Evolutionary conservation across 139 green algal species (phyloP), one percentile per base, ranked within the genome.

Genomic region (Haematococcus lacustris): DNA sequence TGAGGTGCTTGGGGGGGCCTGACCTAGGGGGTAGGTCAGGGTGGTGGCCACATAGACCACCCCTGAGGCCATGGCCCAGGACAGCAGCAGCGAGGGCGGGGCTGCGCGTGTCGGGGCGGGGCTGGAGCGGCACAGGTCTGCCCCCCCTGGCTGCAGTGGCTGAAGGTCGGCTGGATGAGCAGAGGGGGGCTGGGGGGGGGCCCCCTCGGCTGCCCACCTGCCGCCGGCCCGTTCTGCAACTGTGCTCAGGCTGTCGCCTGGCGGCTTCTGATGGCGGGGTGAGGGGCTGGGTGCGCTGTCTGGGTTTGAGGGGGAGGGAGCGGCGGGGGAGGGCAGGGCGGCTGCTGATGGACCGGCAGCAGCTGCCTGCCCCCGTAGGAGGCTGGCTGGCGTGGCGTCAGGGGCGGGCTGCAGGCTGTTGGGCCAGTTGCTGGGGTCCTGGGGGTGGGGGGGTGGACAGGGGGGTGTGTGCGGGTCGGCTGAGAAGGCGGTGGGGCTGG

Each of bases 21-120:
- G n/a, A n/a, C n/a, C n/a, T n/a, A n/a, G n/a, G n/a, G n/a, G n/a
- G n/a, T n/a, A n/a, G n/a, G n/a, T n/a, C n/a, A n/a, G n/a, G n/a
- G 70, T 35, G 17, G 57, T 74, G 5, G 76, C 74, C 30, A 71
- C 64, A 5, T 68, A 6, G 25, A 80, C 74, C 47, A 80, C 74
- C n/a, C 40, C n/a, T 34, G 40, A 72, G 26, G 74, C 74, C 33
- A 68, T 38, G 1, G 32, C 61, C 61, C 61, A 80, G 2, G 68
- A 57, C 38, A 60, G 7, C 61, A 75, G 25, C 38, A 80, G 0
- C 38, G 21, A 69, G 13, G 63, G 37, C 30, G 2, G 35, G 21
- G 37, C 35, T 51, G 53, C 53, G 17, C 53, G 53, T 30, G 53
- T 4, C 33, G 23, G 32, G 60, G 28, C 30, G 32, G 32, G 6